These are phyloP conservation scores for Neopestalotiopsis sp. DNA, from an alignment of 2,329 filamentous ascomycete species.

Conservation along the genomic window DNA sequence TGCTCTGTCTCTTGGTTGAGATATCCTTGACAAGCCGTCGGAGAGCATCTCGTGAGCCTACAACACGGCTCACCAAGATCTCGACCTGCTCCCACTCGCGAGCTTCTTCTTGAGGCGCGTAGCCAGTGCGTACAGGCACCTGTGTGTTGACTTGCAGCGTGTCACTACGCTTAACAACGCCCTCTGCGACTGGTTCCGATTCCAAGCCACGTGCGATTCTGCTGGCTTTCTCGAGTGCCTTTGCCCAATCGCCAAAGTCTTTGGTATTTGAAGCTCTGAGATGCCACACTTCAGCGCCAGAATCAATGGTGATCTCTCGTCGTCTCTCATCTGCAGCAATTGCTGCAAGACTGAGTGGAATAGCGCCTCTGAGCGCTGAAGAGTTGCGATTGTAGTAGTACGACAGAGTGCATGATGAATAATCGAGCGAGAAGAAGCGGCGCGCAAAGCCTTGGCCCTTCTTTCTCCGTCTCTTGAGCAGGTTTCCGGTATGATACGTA, in stretches of 20 bases:
- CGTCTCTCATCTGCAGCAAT: slow-evolving; percentile 88
- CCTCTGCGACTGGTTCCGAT: slow-evolving; percentile 31
- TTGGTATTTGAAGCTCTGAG: slow-evolving; percentile 80
- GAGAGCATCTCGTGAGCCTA: slow-evolving; percentile 87
- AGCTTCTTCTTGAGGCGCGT: slow-evolving; percentile 64
- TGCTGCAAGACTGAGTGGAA: slow-evolving; percentile 88
- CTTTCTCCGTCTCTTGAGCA: slow-evolving; percentile 92
- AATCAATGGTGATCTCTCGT: slow-evolving; percentile 94
- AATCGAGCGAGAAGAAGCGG: slow-evolving; percentile 95
- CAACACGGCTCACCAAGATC: slow-evolving; percentile 81
- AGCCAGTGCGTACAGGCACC: slow-evolving; percentile 36
- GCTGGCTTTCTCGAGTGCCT: slow-evolving; percentile 83
- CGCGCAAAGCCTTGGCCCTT: slow-evolving; percentile 91
- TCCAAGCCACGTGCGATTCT: slow-evolving; percentile 65
- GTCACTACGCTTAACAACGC: slow-evolving; percentile 21
- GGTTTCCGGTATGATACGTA: slow-evolving; percentile 80
- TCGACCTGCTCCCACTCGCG: slow-evolving; percentile 89
- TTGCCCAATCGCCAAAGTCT: slow-evolving; percentile 88
- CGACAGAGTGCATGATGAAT: slow-evolving; percentile 89
- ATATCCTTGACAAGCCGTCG: slow-evolving; percentile 86
- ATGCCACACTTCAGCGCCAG: slow-evolving; percentile 97
- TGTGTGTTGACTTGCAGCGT: slow-evolving; percentile 31
- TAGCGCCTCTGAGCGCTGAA: slow-evolving; percentile 87
- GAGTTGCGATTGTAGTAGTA: slow-evolving; percentile 97
- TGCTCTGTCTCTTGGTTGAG: slow-evolving; percentile 62